Evolutionary conservation across 345 rosid species (phyloP), one percentile per base, ranked within the genome.

Genomic region (Gossypium australe): DNA sequence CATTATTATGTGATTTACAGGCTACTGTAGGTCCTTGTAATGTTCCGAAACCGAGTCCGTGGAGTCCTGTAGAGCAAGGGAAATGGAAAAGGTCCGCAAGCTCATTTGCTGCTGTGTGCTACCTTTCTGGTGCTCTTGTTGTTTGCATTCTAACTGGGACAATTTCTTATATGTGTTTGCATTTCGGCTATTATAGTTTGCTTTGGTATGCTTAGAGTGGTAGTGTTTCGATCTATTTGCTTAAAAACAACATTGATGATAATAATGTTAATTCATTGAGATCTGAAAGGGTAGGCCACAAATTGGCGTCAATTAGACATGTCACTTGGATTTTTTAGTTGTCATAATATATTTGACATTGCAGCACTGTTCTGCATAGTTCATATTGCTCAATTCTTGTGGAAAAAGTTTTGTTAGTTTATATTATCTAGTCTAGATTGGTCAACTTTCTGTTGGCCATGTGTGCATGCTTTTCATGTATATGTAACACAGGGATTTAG

Each of bases 31-130:
- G 99, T 78, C 94, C 95, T 76, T 96, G 99, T 84, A 92, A 87
- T 72, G 78, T 84, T 47, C 84, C 97, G 1, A 96, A 93, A 80
- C 99, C 99, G 18, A 92, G 95, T 81, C 80, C 90, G 11, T 96
- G 99, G 99, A 96, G 87, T 73, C 97, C 97, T 18, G 94, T 92
- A 5, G 97, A 96, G 77, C 97, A 85, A 82, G 86, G 91, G 86
- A 96, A 96, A 81, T 96, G 99, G 99, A 86, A 88, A 84, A 93
- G 99, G 99, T 96, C 72, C 3, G 73, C 17, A 10, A 9, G 44
- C 44, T 68, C 24, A 51, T 69, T 49, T 27, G 12, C 59, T 4
- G 24, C 22, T 51, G 16, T 9, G 22, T 49, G 0, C 55, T 51
- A 17, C 24, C 22, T 27, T 69, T 25, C 24, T 27, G 72, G 72